Evolutionary conservation across 495 filamentous ascomycete genomes (phyloP).

Genomic region (Penicillium pancosmium): DNA sequence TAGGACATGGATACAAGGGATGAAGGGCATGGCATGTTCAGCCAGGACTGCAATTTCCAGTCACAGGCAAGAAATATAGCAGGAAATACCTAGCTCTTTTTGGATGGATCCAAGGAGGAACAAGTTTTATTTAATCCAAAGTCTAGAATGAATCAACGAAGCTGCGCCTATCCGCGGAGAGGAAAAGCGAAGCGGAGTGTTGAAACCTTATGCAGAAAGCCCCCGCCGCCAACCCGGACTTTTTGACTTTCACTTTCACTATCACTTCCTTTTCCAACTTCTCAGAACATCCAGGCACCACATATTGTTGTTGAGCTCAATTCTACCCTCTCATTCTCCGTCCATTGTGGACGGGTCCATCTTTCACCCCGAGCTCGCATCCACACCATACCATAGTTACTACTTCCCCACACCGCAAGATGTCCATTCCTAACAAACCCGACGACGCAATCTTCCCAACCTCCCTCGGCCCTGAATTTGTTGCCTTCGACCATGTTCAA

Average conservation of each 20-base stretch:
- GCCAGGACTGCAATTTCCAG: neutral
- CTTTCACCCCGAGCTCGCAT: neutral
- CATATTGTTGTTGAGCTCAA: neutral
- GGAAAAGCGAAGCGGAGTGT: neutral
- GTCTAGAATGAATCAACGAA: neutral
- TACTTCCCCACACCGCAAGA: conserved; percentile 1
- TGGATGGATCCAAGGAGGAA: neutral
- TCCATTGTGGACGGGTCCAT: neutral
- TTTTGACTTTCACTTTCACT: neutral
- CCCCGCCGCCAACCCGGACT: neutral
- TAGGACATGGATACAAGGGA: neutral
- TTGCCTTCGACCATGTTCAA: conserved; percentile 77
- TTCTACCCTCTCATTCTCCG: neutral
- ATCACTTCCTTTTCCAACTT: neutral
- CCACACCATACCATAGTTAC: neutral
- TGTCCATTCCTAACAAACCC: conserved; percentile 15
- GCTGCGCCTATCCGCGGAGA: conserved; percentile 2
- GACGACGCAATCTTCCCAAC: conserved; percentile 27
- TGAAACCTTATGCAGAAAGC: conserved; percentile 13
- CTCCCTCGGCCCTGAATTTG: conserved; percentile 47
- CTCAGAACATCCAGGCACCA: neutral
- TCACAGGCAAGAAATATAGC: neutral
- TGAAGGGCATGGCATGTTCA: neutral
- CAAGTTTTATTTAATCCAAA: conserved; percentile 15
- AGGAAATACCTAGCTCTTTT: neutral